Percentiles rank a stretch among this genome's conserved stretches.
Evolutionary conservation across 257 asterid species (phyloP).

Genomic region (Solanum pinnatisectum): DNA sequence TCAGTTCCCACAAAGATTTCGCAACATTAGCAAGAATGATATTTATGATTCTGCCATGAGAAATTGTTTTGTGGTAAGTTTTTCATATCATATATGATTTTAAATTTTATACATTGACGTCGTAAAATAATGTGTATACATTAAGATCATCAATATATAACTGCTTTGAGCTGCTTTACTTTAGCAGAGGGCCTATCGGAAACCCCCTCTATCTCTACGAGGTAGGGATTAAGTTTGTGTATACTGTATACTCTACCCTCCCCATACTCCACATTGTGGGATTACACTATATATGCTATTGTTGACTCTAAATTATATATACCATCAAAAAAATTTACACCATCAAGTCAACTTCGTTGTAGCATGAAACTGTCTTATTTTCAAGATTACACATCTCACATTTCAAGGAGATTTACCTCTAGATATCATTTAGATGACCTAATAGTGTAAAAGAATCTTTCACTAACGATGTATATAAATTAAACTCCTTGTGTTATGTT

Average conservation of each 20-base stretch:
- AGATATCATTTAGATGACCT: not conserved
- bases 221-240: not conserved
- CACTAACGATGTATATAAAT: not conserved
- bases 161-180: not conserved
- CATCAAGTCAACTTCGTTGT: not conserved
- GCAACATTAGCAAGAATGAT: slow-evolving; percentile 37
- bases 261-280: not conserved
- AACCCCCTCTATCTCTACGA: not conserved
- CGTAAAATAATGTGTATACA: not conserved
- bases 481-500: not conserved
- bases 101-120: not conserved
- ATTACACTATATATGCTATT: not conserved
- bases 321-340: not conserved
- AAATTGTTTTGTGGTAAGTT: slow-evolving; percentile 14
- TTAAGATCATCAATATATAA: not conserved
- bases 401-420: not conserved
- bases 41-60: slow-evolving; percentile 35
- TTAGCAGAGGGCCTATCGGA: not conserved
- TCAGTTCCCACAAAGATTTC: slow-evolving; percentile 64
- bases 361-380: not conserved
- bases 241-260: not conserved
- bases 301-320: not conserved
- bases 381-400: not conserved
- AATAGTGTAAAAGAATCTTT: not conserved
- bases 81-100: not conserved